A percentile compares a stretch with the other conserved stretches of the same genome.
These are phyloP conservation scores for Chytriomyces confervae DNA, from an alignment of 192 early-diverging fungal species.

Conservation along the genomic window DNA sequence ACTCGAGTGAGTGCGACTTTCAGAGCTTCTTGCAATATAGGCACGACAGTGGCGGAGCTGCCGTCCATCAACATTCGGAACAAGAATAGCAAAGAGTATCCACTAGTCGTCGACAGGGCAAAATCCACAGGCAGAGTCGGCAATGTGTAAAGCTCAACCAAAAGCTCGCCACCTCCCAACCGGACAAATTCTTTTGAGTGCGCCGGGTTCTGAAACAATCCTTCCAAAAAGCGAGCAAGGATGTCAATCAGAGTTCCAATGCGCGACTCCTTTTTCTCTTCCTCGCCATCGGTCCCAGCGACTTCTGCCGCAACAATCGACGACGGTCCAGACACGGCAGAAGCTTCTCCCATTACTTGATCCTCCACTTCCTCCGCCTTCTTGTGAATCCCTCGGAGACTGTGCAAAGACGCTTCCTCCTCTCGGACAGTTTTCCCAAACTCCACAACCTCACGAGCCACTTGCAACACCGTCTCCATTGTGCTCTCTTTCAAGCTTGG, in stretches of 20 bases:
- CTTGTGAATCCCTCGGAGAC: background rate
- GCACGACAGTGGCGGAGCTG: conserved; percentile 60
- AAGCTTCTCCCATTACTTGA: conserved; percentile 1
- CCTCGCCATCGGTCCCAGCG: conserved; percentile 8
- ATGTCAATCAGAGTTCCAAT: conserved; percentile 68
- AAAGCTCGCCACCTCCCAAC: conserved; percentile 62
- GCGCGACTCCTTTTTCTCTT: conserved; percentile 59
- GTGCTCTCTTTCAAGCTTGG: conserved; percentile 79
- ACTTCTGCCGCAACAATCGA: background rate
- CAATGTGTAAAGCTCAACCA: conserved; percentile 69
- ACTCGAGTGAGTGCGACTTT: conserved; percentile 51
- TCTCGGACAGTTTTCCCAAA: conserved; percentile 68
- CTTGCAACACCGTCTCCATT: conserved; percentile 65
- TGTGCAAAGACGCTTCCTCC: conserved; percentile 37
- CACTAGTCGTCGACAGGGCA: conserved; percentile 59
- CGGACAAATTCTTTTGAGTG: conserved; percentile 80
- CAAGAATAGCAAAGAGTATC: conserved; percentile 72
- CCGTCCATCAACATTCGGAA: conserved; percentile 74
- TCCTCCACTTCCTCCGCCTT: background rate
- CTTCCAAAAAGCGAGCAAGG: conserved; percentile 77
- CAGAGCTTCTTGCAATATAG: conserved; percentile 60
- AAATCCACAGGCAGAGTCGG: conserved; percentile 79
- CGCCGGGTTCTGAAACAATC: conserved; percentile 77
- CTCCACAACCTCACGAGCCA: conserved; percentile 71
- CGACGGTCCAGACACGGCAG: background rate